Evolutionary conservation across 2,329 filamentous ascomycete genomes (phyloP), one percentile per base, ranked within the genome.

Genomic region (Talaromyces piceae): DNA sequence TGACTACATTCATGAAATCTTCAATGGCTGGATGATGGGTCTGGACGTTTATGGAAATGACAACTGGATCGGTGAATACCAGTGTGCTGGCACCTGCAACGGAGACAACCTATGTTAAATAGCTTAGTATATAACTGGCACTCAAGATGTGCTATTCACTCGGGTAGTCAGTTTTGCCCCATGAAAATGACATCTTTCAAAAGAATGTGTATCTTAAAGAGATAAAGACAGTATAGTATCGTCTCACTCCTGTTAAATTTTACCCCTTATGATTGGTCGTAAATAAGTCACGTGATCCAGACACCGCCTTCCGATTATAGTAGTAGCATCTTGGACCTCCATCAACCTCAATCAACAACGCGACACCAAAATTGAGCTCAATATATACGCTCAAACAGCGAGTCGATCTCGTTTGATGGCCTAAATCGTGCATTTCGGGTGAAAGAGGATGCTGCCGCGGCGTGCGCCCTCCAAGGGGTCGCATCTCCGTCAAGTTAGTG

Each of bases 401-500:
- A 16, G 20, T 22, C 44, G 12, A 12, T 46, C 30, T 31, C 30
- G 18, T 30, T 33, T 27, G 16, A 49, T 44, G 39, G 39, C 47
- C 18, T 23, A 49, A 44, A 25, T 43, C 30, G 12, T 23, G n/a
- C 16, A 12, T 16, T 37, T 39, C n/a, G 47, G n/a, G 48, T 47
- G 37, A 37, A 47, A 57, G 45, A 64, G 16, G 50, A 71, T 72
- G 69, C 67, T 67, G 57, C 57, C 67, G 55, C 51, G 51, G 51
- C 65, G 66, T 51, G 68, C 65, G 56, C 65, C 67, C 46, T 63
- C 65, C 56, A 67, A 64, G 58, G 67, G 64, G 54, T 70, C 67
- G 45, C 69, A 71, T 57, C 60, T 70, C 47, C 62, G 67, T 52
- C 67, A 71, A 59, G 67, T 72, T 55, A 70, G 68, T 56, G 65